Percentiles rank a stretch among this genome's conserved stretches.
phyloP scores from a whole-genome alignment of 768 basidiomycete species.

The Tricholoma sp. region DNA sequence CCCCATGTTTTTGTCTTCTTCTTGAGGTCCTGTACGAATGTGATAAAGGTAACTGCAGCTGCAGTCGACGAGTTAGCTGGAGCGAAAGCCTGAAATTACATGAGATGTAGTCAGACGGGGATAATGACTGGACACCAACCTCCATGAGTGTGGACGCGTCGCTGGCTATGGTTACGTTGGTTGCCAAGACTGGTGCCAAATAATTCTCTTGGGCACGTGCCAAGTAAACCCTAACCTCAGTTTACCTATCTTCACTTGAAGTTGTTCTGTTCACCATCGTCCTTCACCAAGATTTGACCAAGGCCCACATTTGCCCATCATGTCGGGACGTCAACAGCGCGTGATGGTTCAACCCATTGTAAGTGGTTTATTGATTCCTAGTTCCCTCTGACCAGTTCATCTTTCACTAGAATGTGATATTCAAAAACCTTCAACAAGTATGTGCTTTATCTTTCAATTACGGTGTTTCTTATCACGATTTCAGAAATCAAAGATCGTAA shows the following conservation, averaged over 20 bases:
- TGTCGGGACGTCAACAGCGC: constrained; percentile 91
- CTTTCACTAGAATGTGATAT: constrained; percentile 79
- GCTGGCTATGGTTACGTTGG: constrained; percentile 12
- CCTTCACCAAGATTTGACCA: constrained; percentile 2
- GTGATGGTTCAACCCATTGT: constrained; percentile 99
- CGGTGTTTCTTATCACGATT: constrained; percentile 9
- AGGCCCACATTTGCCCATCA: constrained; percentile 32
- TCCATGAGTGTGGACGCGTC: constrained; percentile 27
- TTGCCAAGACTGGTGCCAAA: constrained; percentile 3
- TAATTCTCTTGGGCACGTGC: constrained; percentile 15
- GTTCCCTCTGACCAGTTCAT: constrained; percentile 7
- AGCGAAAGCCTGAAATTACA: constrained; percentile 49
- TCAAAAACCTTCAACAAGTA: constrained; percentile 94
- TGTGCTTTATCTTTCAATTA: constrained; percentile 3
- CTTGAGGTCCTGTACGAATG: constrained; percentile 98
- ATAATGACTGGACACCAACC: constrained; percentile 8
- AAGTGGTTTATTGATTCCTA: constrained; percentile 27
- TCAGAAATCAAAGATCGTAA: constrained; percentile 77
- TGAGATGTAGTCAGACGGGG: constrained; percentile 7
- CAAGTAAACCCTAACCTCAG: constrained; percentile 21
- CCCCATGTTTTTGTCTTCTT: constrained; percentile 96
- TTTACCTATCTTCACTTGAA: not conserved
- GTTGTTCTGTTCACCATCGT: constrained; percentile 10
- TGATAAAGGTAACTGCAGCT: constrained; percentile 97
- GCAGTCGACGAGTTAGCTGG: constrained; percentile 90